Evolutionary conservation across 306 rosid genomes (phyloP), one percentile per base, ranked within the genome.

Genomic region (Medicago arabica): DNA sequence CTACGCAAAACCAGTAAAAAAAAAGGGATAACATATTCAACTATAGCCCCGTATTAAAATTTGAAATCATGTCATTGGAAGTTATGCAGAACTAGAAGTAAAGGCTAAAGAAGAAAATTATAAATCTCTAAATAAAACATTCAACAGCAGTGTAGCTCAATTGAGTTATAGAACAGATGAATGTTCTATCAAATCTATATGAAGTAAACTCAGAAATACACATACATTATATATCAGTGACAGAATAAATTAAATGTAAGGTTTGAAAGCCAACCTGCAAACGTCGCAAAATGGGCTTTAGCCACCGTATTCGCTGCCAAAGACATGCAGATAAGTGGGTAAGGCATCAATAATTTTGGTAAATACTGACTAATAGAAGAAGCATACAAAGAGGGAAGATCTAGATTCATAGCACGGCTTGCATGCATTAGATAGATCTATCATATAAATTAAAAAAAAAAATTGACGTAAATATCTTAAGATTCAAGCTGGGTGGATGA

Each of bases 271-370:
- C 40, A 67, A 84, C 87, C 87, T 84, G 87, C 64, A 81, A 69
- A 23, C 87, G 87, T 6, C 87, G 80, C 83, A 84, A 69, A 73
- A 84, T 18, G 34, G 87, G 87, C 80, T 84, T 84, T 63, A 77
- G 83, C 85, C 85, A 81, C 21, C 55, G 67, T 77, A 80, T 82
- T 68, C 87, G 78, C 87, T 84, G 85, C 72, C 46, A 38, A 62
- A 73, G 43, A 60, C 63, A 80, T 14, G 51, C 13, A 61, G 41
- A 58, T 49, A 61, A 69, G 51, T 14, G 47, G 34, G 69, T 18
- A 49, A 71, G 39, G 31, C 4, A 65, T 76, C 46, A 72, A 70
- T 67, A 77, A 11, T 16, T 60, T 46, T 5, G 25, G 50, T 12
- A 66, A 28, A 71, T 72, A 60, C 36, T 19, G 43, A 71, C 65